Base-by-base conservation (phyloP, 2,329 filamentous ascomycete genomes). In the Penicillium brevicompactum region DNA sequence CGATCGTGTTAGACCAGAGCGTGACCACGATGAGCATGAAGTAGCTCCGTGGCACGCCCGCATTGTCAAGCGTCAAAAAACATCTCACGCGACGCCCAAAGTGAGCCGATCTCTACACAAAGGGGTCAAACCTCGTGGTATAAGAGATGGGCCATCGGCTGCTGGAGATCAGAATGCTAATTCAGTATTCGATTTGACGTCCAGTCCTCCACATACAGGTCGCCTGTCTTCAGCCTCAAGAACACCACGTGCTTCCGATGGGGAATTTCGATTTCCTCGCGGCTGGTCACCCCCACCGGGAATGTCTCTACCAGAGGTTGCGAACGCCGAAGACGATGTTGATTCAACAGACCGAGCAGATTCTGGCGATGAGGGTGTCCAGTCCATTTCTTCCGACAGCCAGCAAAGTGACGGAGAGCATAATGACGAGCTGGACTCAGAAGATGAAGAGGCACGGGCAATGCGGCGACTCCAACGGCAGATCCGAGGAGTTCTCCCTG, bases 401-500 rank as follows among this genome's bases (percentile, higher is more conserved):
- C 42, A 58, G 34, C 31, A 57, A 5, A 49, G 55, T 46, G 65
- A 64, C 4, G 55, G 59, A n/a, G 54, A 62, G 43, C 57, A 66
- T 50, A 53, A 61, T 24, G 59, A 62, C 8, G 59, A 66, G 51
- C 51, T 61, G 27, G 58, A 62, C 8, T 50, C 60, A 37, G 61
- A 63, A 16, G 55, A 63, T 16, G 55, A 58, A 5, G 56, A 69
- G 42, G 65, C 67, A 30, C 57, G 56, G 41, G 64, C 67, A 46
- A 62, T 79, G 10, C 66, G 68, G 56, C 62, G 57, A 24, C 59
- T 75, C 11, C 71, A 75, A 46, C 74, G 76, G 27, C 73, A 62
- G 48, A 80, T 79, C 11, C 75, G 76, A 55, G 79, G 79, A 24
- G 78, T 81, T 22, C 68, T 81, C 22, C 79, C 79, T 16, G 79